These are phyloP conservation scores for Suzukiozyma palmioleophila DNA, from an alignment of 1,139 yeast genomes.

Conservation along the genomic window DNA sequence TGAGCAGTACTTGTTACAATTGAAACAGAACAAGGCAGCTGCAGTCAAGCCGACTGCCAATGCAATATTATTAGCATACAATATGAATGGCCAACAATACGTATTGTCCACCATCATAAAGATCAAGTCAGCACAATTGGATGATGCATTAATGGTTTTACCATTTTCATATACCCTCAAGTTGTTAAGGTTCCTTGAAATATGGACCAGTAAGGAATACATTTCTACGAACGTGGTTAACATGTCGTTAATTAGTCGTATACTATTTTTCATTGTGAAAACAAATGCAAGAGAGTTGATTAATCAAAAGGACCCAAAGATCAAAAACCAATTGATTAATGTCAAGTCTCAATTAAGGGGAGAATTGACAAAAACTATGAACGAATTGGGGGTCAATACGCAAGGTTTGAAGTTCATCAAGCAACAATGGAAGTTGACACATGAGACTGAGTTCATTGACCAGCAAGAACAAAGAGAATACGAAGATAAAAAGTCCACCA, in stretches of 20 bases:
- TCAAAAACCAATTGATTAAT: constrained; percentile 54
- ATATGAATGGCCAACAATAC: constrained; percentile 69
- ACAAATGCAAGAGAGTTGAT: constrained; percentile 74
- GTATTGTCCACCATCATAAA: constrained; percentile 66
- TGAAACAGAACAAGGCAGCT: constrained; percentile 34
- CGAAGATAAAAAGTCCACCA: constrained; percentile 54
- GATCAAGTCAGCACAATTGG: constrained; percentile 80
- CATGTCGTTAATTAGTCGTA: constrained; percentile 65
- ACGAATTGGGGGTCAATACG: constrained; percentile 77
- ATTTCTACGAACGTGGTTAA: constrained; percentile 42
- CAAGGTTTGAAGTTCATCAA: constrained; percentile 75
- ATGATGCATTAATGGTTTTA: constrained; percentile 84
- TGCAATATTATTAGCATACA: constrained; percentile 67
- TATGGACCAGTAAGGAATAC: constrained; percentile 59
- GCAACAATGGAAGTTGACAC: constrained; percentile 76
- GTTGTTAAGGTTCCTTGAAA: constrained; percentile 65
- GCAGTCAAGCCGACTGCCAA: constrained; percentile 62
- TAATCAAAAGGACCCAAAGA: constrained; percentile 57
- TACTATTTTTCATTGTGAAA: constrained; percentile 67
- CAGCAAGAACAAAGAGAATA: constrained; percentile 55
- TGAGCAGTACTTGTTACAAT: constrained; percentile 39
- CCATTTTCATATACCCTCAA: constrained; percentile 83
- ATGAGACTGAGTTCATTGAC: constrained; percentile 70
- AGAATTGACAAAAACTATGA: constrained; percentile 48
- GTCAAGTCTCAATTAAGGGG: constrained; percentile 55